phyloP scores from a whole-genome alignment of 2,329 filamentous ascomycete species.

The Pestalotiopsis sp. region DNA sequence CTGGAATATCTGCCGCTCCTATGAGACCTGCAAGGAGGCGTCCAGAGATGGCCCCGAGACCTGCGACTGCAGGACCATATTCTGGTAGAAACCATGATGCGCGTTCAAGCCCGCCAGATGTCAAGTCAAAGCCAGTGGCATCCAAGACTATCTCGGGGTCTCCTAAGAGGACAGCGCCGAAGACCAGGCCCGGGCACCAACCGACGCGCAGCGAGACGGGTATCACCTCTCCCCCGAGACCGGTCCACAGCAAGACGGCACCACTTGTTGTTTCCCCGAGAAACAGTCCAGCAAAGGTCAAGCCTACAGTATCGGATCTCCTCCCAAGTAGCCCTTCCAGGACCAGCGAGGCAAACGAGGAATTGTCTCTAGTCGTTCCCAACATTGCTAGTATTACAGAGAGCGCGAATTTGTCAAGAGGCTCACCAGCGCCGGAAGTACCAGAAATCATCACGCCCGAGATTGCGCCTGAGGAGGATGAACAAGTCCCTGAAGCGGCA shows the following conservation, averaged over 20 bases:
- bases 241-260: slow-evolving; percentile 31
- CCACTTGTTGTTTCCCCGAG: slow-evolving; percentile 21
- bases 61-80: slow-evolving; percentile 68
- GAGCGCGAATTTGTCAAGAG: slow-evolving; percentile 22
- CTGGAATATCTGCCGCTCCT: slow-evolving; percentile 65
- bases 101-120: slow-evolving; percentile 48
- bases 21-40: slow-evolving; percentile 62
- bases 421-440: slow-evolving; percentile 32
- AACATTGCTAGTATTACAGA: slow-evolving; percentile 41
- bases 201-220: slow-evolving; percentile 55
- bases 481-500: not conserved
- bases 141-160: slow-evolving; percentile 55
- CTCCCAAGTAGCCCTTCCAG: slow-evolving; percentile 45
- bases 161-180: slow-evolving; percentile 53
- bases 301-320: slow-evolving; percentile 24
- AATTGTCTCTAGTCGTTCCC: slow-evolving; percentile 56
- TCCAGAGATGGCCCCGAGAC: slow-evolving; percentile 60
- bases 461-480: slow-evolving; percentile 13
- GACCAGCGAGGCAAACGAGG: slow-evolving; percentile 43
- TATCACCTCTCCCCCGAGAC: slow-evolving; percentile 45
- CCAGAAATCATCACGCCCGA: slow-evolving; percentile 37
- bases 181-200: slow-evolving; percentile 49
- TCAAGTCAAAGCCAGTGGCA: slow-evolving; percentile 48
- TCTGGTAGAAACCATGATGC: slow-evolving; percentile 59
- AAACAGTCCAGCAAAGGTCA: slow-evolving; percentile 43